Evolutionary conservation across 2,329 filamentous ascomycete genomes (phyloP), one percentile per base, ranked within the genome.

Genomic region (Pyricularia pennisetigena): DNA sequence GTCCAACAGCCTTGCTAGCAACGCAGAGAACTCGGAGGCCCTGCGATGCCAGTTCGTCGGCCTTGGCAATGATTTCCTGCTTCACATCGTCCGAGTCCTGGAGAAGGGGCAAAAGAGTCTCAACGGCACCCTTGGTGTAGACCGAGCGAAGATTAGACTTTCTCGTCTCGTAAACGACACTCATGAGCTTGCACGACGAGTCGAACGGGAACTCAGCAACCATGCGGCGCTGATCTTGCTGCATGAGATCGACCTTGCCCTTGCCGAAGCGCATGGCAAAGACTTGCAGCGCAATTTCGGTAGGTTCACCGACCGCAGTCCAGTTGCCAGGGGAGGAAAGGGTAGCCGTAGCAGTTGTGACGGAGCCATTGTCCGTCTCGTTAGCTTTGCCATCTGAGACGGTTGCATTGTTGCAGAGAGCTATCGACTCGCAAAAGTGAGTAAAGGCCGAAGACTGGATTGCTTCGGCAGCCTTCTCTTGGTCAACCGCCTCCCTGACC

Each of bases 161-260:
- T 70, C 73, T 76, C 66, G 74, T 68, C 64, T 73, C 75, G 74
- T 86, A 88, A 66, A 88, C 83, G 32, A 88, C 86, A 0, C 86
- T 87, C 87, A 89, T 90, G 69, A 86, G 86, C 77, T 89, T 90
- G 71, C 88, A 82, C 69, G 84, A 84, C 0, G 85, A 88, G 72
- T 89, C 87, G 72, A 89, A 90, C 0, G 87, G 87, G 68, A 87
- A 88, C 72, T 89, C 87, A 2, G 84, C 82, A 30, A 86, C 77
- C 70, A 85, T 80, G 32, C 77, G 77, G 82, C 82, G 85, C 54
- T 77, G 69, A 0, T 81, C 78, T 8, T 80, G 82, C 32, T 79
- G 78, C 0, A 79, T 81, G 72, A 82, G 82, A 24, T 78, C 76
- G n/a, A 79, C 76, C 16, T 83, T 79, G 67, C 85, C 83, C 80